These are phyloP conservation scores for Teunomyces aglyptinius DNA, from an alignment of 805 yeast species.

Conservation along the genomic window DNA sequence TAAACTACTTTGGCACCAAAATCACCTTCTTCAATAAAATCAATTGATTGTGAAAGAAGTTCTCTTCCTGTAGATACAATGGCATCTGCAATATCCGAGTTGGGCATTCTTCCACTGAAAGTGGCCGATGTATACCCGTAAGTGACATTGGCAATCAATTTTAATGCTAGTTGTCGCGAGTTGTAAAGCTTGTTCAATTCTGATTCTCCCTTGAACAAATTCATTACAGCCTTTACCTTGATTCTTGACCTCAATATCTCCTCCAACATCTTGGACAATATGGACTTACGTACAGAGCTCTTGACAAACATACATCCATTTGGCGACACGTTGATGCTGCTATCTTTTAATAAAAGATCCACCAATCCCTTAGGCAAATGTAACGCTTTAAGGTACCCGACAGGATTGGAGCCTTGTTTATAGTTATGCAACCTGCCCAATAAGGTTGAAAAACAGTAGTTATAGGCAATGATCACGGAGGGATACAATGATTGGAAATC, in stretches of 20 bases:
- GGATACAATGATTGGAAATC: constrained; percentile 96
- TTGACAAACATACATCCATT: constrained; percentile 83
- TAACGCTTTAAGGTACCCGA: constrained; percentile 53
- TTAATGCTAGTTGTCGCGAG: constrained; percentile 81
- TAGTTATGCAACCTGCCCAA: constrained; percentile 61
- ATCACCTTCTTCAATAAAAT: constrained; percentile 57
- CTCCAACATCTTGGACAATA: constrained; percentile 77
- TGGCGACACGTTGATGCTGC: constrained; percentile 65
- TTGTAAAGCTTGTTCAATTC: constrained; percentile 58
- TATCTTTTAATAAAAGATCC: constrained; percentile 48
- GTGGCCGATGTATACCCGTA: constrained; percentile 96
- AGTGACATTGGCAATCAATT: constrained; percentile 90
- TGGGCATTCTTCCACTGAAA: constrained; percentile 96
- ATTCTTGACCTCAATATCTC: constrained; percentile 81
- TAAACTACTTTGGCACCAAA: constrained; percentile 94
- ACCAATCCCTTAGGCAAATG: constrained; percentile 55
- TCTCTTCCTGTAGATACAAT: constrained; percentile 92
- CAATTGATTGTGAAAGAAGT: constrained; percentile 68
- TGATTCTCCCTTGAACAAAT: constrained; percentile 42
- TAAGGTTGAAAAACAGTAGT: constrained; percentile 77
- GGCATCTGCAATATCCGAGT: constrained; percentile 91
- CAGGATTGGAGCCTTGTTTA: constrained; percentile 42
- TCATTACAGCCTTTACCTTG: constrained; percentile 75
- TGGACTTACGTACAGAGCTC: constrained; percentile 61
- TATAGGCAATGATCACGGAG: constrained; percentile 86